These are phyloP conservation scores for Podila horticola DNA, from an alignment of 192 early-diverging fungal species.

Conservation along the genomic window DNA sequence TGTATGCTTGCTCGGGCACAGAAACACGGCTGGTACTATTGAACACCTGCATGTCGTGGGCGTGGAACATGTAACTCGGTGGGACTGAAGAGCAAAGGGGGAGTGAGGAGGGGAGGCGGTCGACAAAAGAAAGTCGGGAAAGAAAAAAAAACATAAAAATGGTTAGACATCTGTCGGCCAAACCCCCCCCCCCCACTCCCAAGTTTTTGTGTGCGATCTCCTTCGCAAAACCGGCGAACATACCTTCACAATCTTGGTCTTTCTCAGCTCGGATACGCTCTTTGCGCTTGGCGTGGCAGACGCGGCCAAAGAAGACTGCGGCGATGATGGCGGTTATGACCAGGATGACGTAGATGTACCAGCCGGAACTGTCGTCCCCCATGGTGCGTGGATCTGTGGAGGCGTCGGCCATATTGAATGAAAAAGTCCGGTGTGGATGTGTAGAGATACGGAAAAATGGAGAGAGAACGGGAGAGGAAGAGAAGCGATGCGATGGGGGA, in stretches of 20 bases:
- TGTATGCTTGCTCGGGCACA: too few relatives aligned
- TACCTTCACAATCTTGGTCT: slow-evolving; percentile 33
- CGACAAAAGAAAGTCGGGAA: neutral
- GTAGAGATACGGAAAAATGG: too few relatives aligned
- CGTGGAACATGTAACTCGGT: slow-evolving; percentile 7
- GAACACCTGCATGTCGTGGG: neutral
- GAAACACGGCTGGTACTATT: neutral
- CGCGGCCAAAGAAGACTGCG: slow-evolving; percentile 9
- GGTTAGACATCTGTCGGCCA: neutral
- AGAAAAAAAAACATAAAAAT: slow-evolving; percentile 1
- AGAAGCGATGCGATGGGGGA: too few relatives aligned
- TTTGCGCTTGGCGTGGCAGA: slow-evolving; percentile 7
- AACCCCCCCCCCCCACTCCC: neutral
- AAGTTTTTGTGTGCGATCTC: neutral
- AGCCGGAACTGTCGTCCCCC: neutral
- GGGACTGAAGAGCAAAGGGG: neutral
- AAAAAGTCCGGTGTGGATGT: too few relatives aligned
- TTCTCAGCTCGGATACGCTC: slow-evolving; percentile 4
- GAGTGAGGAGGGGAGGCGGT: too few relatives aligned
- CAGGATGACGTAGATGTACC: slow-evolving; percentile 27
- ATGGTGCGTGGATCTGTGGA: too few relatives aligned
- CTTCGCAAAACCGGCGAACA: too few relatives aligned
- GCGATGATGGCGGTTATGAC: slow-evolving; percentile 4
- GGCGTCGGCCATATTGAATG: too few relatives aligned
- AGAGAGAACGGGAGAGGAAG: too few relatives aligned